Percentiles rank a stretch among this genome's conserved stretches.
Evolutionary conservation across 768 basidiomycete genomes (phyloP).

Genomic region (Cyclocybe cylindracea): DNA sequence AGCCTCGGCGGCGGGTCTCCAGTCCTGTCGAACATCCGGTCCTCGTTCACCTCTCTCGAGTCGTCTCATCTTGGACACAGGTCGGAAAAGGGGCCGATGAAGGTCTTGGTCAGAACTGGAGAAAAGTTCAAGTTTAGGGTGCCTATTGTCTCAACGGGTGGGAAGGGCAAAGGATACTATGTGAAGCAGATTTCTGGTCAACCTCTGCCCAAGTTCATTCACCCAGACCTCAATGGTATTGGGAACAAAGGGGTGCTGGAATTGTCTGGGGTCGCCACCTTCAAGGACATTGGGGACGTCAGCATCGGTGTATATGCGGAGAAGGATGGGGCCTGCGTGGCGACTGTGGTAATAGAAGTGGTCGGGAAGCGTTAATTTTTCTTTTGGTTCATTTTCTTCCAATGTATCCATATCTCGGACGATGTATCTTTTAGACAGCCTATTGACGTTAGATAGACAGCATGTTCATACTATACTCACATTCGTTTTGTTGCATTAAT

Average conservation of each 20-base stretch:
- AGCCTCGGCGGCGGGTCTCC: slow-evolving; percentile 30
- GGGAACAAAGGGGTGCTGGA: slow-evolving; percentile 53
- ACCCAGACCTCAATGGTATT: slow-evolving; percentile 46
- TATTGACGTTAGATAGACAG: slow-evolving; percentile 18
- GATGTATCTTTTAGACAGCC: slow-evolving; percentile 16
- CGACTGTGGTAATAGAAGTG: slow-evolving; percentile 58
- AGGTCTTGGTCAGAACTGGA: slow-evolving; percentile 55
- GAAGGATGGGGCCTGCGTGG: slow-evolving; percentile 52
- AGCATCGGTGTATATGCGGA: slow-evolving; percentile 56
- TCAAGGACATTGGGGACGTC: slow-evolving; percentile 53
- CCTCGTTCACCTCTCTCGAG: slow-evolving; percentile 66
- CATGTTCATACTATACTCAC: slow-evolving; percentile 21
- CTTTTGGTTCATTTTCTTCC: slow-evolving; percentile 5
- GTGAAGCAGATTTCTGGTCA: slow-evolving; percentile 53
- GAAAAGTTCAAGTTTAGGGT: slow-evolving; percentile 63
- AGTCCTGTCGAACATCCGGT: slow-evolving; percentile 38
- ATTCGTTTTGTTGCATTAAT: slow-evolving; percentile 12
- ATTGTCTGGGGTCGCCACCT: slow-evolving; percentile 53
- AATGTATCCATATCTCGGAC: slow-evolving; percentile 14
- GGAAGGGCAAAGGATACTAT: slow-evolving; percentile 38
- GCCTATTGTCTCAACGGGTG: slow-evolving; percentile 30
- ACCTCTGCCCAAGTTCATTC: slow-evolving; percentile 56
- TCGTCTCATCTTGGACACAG: slow-evolving; percentile 53
- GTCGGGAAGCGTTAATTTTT: slow-evolving; percentile 29
- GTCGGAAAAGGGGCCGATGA: slow-evolving; percentile 28